Evolutionary conservation across 331 rosid genomes (phyloP).

Genomic region (Quercus lobata): DNA sequence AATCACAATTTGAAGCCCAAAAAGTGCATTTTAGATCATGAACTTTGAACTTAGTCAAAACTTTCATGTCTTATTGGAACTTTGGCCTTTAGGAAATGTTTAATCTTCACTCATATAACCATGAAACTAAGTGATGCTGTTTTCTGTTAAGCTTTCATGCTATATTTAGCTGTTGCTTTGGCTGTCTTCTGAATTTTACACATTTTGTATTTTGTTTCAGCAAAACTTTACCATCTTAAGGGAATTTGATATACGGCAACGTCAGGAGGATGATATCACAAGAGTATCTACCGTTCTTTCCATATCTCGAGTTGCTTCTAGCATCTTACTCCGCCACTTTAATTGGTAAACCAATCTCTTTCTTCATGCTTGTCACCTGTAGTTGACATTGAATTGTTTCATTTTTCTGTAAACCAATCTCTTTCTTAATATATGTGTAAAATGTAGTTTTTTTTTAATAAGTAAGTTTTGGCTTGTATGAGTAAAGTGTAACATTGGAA

Average conservation of each 20-base stretch:
- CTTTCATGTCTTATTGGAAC: background rate
- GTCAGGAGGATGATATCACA: conserved; percentile 65
- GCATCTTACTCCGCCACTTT: conserved; percentile 65
- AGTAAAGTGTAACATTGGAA: background rate
- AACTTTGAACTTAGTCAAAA: background rate
- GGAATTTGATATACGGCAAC: conserved; percentile 52
- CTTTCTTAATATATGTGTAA: too few relatives aligned
- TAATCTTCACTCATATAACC: background rate
- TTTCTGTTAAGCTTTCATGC: background rate
- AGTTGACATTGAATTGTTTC: background rate
- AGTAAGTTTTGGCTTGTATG: background rate
- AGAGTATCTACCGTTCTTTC: conserved; percentile 76
- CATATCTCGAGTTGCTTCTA: conserved; percentile 53
- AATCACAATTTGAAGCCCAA: background rate
- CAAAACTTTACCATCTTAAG: conserved; percentile 61
- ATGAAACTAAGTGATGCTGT: background rate
- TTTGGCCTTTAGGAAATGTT: background rate
- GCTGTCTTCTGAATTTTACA: background rate
- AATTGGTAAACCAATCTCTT: conserved; percentile 46
- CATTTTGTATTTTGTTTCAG: conserved; percentile 35
- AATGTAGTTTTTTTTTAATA: too few relatives aligned
- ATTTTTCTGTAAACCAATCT: background rate
- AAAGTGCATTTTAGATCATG: background rate
- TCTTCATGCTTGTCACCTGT: background rate
- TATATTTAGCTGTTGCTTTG: background rate